Conservation (phyloP, 371 early-diverging fungal species). For the Mortierella sp. region DNA sequence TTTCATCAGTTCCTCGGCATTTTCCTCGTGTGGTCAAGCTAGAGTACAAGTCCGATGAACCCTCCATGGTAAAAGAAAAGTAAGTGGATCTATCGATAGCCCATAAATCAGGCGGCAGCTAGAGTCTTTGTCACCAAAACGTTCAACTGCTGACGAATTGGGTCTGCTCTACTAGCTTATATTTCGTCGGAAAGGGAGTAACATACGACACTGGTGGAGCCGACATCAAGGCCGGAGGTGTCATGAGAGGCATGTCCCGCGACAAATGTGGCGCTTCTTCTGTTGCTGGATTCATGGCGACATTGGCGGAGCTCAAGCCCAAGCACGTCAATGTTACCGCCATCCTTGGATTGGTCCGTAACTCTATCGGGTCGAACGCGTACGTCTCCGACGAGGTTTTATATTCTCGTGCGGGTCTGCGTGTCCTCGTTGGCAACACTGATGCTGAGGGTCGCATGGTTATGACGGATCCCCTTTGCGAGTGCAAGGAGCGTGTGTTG, state of each 20-base stretch:
- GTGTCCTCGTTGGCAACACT: conserved; percentile 87
- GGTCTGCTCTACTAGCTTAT: conserved; percentile 74
- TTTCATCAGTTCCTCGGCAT: conserved; percentile 68
- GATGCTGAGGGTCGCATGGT: conserved; percentile 95
- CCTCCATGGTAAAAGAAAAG: conserved; percentile 82
- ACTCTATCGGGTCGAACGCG: conserved; percentile 83
- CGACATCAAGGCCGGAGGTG: conserved; percentile 85
- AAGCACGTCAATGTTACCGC: conserved; percentile 76
- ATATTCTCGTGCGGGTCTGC: conserved; percentile 81
- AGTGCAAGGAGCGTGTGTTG: conserved; percentile 80
- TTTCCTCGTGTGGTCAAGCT: conserved; percentile 84
- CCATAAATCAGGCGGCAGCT: too few relatives aligned
- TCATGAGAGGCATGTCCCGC: conserved; percentile 91
- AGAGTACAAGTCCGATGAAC: conserved; percentile 82
- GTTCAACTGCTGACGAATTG: too few relatives aligned
- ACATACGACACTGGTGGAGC: conserved; percentile 93
- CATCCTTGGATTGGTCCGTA: conserved; percentile 81
- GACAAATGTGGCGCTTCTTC: conserved; percentile 92
- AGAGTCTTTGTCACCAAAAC: too few relatives aligned
- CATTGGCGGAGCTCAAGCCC: conserved; percentile 73
- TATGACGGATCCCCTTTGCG: conserved; percentile 85
- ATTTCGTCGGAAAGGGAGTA: conserved; percentile 92
- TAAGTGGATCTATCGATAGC: too few relatives aligned
- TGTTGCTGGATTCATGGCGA: conserved; percentile 85
- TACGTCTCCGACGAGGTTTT: conserved; percentile 89